Percentiles rank a stretch among this genome's conserved stretches.
Conservation (phyloP, 176 grass and related monocot genomes). For the Cocos nucifera region DNA sequence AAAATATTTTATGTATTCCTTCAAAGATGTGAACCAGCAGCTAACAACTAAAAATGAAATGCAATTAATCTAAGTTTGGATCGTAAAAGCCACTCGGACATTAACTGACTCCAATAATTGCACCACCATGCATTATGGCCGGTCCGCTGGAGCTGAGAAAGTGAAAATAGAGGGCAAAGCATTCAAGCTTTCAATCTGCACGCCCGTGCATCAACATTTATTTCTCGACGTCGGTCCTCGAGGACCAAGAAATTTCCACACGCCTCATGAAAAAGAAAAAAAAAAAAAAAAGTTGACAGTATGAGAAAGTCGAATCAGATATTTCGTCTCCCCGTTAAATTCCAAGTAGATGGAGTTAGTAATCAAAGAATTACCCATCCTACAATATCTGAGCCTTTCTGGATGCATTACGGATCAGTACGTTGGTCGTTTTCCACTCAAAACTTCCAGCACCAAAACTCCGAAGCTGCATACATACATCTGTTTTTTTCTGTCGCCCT, state of each 20-base stretch:
- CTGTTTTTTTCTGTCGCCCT: conserved; percentile 96
- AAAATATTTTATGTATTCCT: too few species aligned
- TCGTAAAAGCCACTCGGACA: too few species aligned
- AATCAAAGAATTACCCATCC: conserved; percentile 70
- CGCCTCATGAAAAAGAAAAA: too few species aligned
- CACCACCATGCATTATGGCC: conserved; percentile 91
- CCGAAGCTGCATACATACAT: conserved; percentile 96
- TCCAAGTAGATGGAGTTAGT: too few species aligned
- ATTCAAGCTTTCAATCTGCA: conserved; percentile 79
- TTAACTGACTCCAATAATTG: conserved; percentile 98
- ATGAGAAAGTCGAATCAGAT: too few species aligned
- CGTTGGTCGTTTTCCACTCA: conserved; percentile 80
- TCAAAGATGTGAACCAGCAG: too few species aligned
- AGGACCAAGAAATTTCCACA: conserved; percentile 57
- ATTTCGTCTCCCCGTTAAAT: too few species aligned
- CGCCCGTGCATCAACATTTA: conserved; percentile 76
- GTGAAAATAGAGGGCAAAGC: conserved; percentile 85
- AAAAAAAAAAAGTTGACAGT: too few species aligned
- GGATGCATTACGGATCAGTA: conserved; percentile 93
- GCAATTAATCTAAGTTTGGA: too few species aligned
- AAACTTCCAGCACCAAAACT: conserved; percentile 89
- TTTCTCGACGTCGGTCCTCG: conserved; percentile 77
- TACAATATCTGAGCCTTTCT: conserved; percentile 94
- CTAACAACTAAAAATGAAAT: too few species aligned
- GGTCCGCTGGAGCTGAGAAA: conserved; percentile 62